Base-by-base conservation (phyloP, 768 basidiomycete species). In the Fomitopsis serialis region DNA sequence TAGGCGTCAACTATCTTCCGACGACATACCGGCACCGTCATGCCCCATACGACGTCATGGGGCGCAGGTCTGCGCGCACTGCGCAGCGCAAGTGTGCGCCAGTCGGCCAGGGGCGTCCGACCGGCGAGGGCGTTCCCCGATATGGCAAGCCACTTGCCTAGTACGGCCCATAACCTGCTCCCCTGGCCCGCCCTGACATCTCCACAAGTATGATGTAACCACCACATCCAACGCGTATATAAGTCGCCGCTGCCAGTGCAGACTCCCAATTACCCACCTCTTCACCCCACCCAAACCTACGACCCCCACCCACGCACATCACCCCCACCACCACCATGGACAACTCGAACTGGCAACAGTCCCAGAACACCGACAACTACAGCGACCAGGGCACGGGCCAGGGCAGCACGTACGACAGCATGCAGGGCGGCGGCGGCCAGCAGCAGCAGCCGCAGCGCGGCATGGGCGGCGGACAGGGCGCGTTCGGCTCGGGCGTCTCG, bases 401-500 rank as follows among this genome's bases (percentile, higher is more conserved):
- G 19, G 63, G 59, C 35, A 53, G 58, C 47, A 53, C 48, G 11
- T 65, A 65, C 57, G 62, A 59, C 57, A 49, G 58, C 48, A 46
- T 63, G 46, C 54, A 56, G 51, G 50, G 57, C 21, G 47, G 51
- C 43, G n/a, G n/a, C n/a, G n/a, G n/a, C n/a, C n/a, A n/a, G n/a
- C n/a, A n/a, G n/a, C 29, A 32, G 29, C 29, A 32, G 29, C 45
- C 19, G 40, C 23, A 56, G 36, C 44, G 22, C 34, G 36, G 34
- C 35, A 64, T 63, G 61, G 65, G 63, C 50, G 64, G 62, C 42
- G 64, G 64, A 15, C 44, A 42, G 19, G 64, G 64, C 40, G 50
- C 58, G 27, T 59, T 62, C 44, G 64, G 64, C 44, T 61, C 59
- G 23, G 64, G 64, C 50, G 61, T 64, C 44, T 59, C 65, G 0